phyloP scores from a whole-genome alignment of 78 protist species.

The Salpingoeca rosetta region DNA sequence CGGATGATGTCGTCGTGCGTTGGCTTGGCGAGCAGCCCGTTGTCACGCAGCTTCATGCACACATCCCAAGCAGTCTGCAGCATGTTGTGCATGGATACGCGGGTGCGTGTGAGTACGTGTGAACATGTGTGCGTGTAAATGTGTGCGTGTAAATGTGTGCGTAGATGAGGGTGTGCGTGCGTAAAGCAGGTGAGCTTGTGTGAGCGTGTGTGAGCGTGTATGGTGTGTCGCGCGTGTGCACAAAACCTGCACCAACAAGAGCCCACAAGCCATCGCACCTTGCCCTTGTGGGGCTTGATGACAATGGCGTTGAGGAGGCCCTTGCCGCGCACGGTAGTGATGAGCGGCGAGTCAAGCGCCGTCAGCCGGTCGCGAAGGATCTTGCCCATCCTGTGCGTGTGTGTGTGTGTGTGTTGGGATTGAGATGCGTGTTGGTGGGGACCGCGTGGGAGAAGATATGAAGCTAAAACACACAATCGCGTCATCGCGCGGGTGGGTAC shows the following conservation, averaged over 20 bases:
- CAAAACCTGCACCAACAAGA: too few relatives aligned
- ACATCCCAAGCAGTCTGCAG: slow-evolving; percentile 65
- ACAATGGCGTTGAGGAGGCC: slow-evolving; percentile 78
- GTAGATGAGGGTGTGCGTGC: too few relatives aligned
- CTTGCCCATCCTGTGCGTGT: neutral
- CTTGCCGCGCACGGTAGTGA: slow-evolving; percentile 59
- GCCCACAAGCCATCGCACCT: too few relatives aligned
- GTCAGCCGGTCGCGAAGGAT: slow-evolving; percentile 8
- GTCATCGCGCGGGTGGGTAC: neutral
- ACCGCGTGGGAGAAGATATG: neutral
- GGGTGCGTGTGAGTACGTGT: too few relatives aligned
- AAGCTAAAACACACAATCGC: neutral
- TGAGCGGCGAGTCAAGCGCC: slow-evolving; percentile 20
- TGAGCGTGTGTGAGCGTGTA: too few relatives aligned
- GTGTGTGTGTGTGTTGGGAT: neutral
- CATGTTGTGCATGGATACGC: too few relatives aligned
- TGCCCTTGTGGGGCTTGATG: slow-evolving; percentile 20
- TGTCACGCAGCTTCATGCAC: slow-evolving; percentile 54
- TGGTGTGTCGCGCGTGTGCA: too few relatives aligned
- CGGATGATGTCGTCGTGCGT: slow-evolving; percentile 91
- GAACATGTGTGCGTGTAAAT: neutral
- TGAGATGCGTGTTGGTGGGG: neutral
- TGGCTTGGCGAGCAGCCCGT: slow-evolving; percentile 91
- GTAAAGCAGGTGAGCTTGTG: too few relatives aligned
- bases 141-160: too few relatives aligned